Evolutionary conservation across 495 filamentous ascomycete species (phyloP).

Genomic region (Parmelia sp.): DNA sequence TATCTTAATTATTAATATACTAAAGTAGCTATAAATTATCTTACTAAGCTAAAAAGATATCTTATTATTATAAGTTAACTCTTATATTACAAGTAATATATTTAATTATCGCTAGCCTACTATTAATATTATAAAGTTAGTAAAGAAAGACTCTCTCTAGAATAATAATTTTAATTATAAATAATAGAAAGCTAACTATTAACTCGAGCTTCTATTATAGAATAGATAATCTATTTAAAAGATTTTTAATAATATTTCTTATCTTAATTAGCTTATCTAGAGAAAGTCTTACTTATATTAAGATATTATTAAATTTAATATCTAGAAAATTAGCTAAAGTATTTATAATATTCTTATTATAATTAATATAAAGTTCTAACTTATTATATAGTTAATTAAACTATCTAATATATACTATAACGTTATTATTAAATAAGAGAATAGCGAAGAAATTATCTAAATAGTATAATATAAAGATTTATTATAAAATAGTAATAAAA

Average conservation of each 20-base stretch:
- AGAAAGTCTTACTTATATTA: not conserved
- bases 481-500: no score
- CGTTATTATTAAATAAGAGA: not conserved
- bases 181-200: not conserved
- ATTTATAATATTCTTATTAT: not conserved
- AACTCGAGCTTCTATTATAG: not conserved
- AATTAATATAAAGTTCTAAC: not conserved
- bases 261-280: not conserved
- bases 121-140: no score
- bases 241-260: not conserved
- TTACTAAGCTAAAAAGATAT: no score
- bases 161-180: not conserved
- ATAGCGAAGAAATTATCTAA: not conserved
- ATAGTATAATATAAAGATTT: not conserved
- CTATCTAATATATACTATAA: not conserved
- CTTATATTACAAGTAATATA: no score
- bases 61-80: no score
- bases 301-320: not conserved
- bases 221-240: not conserved
- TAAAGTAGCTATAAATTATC: no score
- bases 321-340: no score
- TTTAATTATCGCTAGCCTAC: no score
- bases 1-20: no score
- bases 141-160: no score
- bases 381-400: not conserved